A percentile compares a stretch with the other conserved stretches of the same genome.
phyloP scores from a whole-genome alignment of 2,329 filamentous ascomycete species.

The Aspergillus japonicus region DNA sequence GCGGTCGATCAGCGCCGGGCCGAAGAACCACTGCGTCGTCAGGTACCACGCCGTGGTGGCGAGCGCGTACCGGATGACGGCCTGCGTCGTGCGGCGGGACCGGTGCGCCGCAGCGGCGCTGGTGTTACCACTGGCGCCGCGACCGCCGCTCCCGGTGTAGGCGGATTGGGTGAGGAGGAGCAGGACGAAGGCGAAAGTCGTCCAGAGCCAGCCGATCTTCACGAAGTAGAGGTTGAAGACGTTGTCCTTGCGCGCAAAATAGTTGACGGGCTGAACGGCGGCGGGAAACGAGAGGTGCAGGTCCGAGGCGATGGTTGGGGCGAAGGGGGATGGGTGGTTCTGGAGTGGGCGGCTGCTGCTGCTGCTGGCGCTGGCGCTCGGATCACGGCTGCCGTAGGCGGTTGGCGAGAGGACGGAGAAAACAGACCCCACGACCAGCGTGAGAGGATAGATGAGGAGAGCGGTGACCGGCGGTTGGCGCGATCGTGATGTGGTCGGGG shows the following conservation, averaged over 20 bases:
- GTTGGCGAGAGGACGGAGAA: constrained; percentile 76
- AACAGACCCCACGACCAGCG: constrained; percentile 76
- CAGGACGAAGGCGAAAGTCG: constrained; percentile 68
- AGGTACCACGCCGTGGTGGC: constrained; percentile 79
- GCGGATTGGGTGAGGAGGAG: constrained; percentile 69
- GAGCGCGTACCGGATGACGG: constrained; percentile 65
- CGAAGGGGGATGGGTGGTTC: constrained; percentile 58
- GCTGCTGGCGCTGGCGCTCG: not conserved
- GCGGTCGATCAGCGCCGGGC: constrained; percentile 83
- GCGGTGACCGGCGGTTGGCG: constrained; percentile 37
- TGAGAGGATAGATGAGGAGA: constrained; percentile 70
- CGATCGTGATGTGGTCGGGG: constrained; percentile 2
- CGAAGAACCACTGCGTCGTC: constrained; percentile 96
- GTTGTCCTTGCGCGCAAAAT: constrained; percentile 94
- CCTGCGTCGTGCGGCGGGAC: constrained; percentile 55
- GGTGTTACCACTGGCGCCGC: not conserved
- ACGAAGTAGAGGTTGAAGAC: constrained; percentile 91
- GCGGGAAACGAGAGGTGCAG: constrained; percentile 24
- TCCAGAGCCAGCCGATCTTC: constrained; percentile 94
- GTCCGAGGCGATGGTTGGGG: constrained; percentile 31
- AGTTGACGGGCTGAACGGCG: constrained; percentile 47
- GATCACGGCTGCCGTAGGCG: constrained; percentile 48
- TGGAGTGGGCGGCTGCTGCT: constrained; percentile 35
- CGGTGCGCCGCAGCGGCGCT: constrained; percentile 44
- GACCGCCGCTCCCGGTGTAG: constrained; percentile 21